Base-by-base conservation (phyloP, 2,329 filamentous ascomycete species). In the Alternaria sp. region DNA sequence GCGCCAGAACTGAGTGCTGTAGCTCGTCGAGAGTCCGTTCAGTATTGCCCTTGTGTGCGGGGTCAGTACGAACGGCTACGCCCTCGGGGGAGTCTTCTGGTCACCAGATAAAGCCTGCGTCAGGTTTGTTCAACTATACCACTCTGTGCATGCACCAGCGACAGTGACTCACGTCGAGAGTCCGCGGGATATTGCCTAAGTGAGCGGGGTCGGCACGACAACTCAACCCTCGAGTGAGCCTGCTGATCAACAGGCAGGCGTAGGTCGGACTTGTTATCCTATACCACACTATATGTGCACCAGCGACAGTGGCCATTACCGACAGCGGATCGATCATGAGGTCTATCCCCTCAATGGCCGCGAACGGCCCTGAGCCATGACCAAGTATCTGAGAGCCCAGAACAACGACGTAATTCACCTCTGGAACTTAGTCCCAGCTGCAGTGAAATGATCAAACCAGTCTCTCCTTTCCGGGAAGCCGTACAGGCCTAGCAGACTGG, bases 401-500 rank as follows among this genome's bases (percentile, higher is more conserved):
- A 40, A 11, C 15, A 28, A 19, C 23, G 23, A 32, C 32, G 21
- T 19, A 11, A 28, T 26, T 46, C 26, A 55, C 43, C 11, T 23
- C 15, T 21, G 21, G 8, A 13, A 15, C n/a, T 17, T 26, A 23
- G 55, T 26, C 36, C 21, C 30, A 15, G 60, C 28, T 17, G 36
- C 21, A 5, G 11, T 55, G 9, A 76, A 25, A 43, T 69, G 65
- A 26, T 68, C 54, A 15, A 63, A 57, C 74, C 72, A 77, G 3
- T 25, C 32, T 30, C 62, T 62, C 8, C 67, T 57, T 12, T 77
- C 71, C n/a, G 68, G 54, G 7, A 62, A 59, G 3, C 64, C 52
- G 6, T 62, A 54, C 1, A 65, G 63, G 0, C 71, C 73, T 9
- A 77, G 62, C 44, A 70, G 60, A 55, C 73, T 73, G 13, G 67